Percentiles rank a stretch among this genome's conserved stretches.
These are phyloP conservation scores for Termitomyces sp. DNA, from an alignment of 768 basidiomycete species.

Conservation along the genomic window DNA sequence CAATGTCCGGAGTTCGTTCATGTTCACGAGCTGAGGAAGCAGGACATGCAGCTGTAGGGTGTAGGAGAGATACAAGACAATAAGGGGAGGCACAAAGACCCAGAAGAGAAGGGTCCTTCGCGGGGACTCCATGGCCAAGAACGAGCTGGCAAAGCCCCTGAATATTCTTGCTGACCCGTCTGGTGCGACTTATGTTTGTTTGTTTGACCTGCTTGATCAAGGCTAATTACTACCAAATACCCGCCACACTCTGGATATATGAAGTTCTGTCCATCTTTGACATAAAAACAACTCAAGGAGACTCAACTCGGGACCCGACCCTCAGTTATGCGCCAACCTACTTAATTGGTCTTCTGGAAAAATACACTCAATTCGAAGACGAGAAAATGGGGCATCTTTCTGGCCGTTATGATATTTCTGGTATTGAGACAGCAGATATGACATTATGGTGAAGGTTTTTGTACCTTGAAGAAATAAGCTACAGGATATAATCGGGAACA, in stretches of 20 bases:
- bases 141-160: not conserved
- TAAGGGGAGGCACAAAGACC: conserved; percentile 10
- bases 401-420: not conserved
- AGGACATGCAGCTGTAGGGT: conserved; percentile 15
- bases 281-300: too few relatives aligned
- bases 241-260: too few relatives aligned
- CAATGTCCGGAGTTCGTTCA: not conserved
- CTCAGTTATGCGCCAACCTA: too few relatives aligned
- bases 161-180: not conserved
- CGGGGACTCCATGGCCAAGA: not conserved
- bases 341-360: too few relatives aligned
- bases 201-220: not conserved
- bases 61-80: conserved; percentile 15
- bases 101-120: conserved; percentile 10
- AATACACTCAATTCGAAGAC: not conserved
- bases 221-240: not conserved
- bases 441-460: too few relatives aligned
- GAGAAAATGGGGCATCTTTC: not conserved
- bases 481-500: not conserved
- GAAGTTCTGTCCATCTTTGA: too few relatives aligned
- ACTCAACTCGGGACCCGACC: too few relatives aligned
- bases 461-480: not conserved
- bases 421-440: too few relatives aligned
- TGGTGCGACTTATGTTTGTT: not conserved
- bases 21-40: conserved; percentile 10